Conservation (phyloP, 1,284 basidiomycete genomes). For the Microbotryum violaceum region DNA sequence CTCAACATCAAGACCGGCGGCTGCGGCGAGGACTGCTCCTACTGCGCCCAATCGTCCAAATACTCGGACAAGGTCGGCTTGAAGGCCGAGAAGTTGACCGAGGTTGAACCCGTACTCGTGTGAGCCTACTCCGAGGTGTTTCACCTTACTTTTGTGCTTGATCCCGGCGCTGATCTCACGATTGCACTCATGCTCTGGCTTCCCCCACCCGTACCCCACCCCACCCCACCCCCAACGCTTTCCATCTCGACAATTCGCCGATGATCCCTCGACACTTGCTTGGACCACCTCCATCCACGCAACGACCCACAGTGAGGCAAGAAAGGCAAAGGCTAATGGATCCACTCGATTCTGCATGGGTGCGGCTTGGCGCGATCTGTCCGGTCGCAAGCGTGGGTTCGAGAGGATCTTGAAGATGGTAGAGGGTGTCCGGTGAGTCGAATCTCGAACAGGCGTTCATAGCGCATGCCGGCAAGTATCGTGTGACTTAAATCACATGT, state of each 20-base stretch:
- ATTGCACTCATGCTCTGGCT: no score
- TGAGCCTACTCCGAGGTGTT: conserved; percentile 45
- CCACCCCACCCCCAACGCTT: no score
- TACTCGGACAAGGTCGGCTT: conserved; percentile 70
- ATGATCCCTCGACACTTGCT: not conserved
- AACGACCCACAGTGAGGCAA: conserved; percentile 45
- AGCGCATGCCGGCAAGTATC: not conserved
- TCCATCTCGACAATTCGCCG: no score
- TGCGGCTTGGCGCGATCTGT: conserved; percentile 95
- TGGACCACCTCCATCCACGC: not conserved
- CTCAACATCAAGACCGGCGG: conserved; percentile 99
- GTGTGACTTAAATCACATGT: not conserved
- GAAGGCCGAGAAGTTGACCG: conserved; percentile 78
- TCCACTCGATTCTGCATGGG: conserved; percentile 99
- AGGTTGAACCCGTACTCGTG: conserved; percentile 83
- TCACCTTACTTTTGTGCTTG: no score
- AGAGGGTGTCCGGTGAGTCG: conserved; percentile 49
- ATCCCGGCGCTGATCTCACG: no score
- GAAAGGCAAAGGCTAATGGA: conserved; percentile 89
- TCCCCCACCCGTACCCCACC: no score
- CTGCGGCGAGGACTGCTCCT: conserved; percentile 95
- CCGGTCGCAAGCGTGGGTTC: conserved; percentile 88
- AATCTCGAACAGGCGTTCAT: conserved; percentile 67
- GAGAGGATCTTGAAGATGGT: conserved; percentile 93
- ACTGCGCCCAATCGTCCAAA: conserved; percentile 92